Conservation (phyloP, 805 yeast genomes). For the Saccharomycopsis sp. region DNA sequence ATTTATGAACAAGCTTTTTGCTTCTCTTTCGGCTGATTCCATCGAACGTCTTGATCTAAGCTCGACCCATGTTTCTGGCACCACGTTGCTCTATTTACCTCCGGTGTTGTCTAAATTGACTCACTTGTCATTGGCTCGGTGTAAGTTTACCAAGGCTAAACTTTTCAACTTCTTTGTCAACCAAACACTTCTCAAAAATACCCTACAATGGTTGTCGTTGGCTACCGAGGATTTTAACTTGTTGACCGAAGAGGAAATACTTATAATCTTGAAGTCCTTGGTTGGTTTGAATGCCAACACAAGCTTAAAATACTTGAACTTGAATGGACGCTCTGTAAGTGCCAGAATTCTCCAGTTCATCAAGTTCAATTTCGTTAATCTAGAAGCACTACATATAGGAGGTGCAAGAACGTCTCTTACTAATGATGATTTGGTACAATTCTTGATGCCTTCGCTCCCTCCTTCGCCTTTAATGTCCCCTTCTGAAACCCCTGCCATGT, state of each 20-base stretch:
- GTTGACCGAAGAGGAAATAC: constrained; percentile 8
- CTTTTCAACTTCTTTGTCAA: constrained; percentile 14
- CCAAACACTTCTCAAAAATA: constrained; percentile 2
- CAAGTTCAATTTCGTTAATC: constrained; percentile 4
- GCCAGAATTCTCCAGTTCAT: constrained; percentile 5
- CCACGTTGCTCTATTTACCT: constrained; percentile 6
- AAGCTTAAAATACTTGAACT: constrained; percentile 11
- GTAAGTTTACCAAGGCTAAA: constrained; percentile 8
- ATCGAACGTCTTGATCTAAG: constrained; percentile 10
- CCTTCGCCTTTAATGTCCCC: neutral
- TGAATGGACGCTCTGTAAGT: constrained; percentile 11
- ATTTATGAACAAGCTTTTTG: constrained; percentile 6
- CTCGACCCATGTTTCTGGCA: neutral
- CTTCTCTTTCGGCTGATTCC: neutral
- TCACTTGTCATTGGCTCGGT: constrained; percentile 13
- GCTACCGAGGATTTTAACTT: constrained; percentile 7
- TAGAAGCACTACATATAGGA: constrained; percentile 14
- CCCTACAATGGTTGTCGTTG: constrained; percentile 15
- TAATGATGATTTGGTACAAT: constrained; percentile 2
- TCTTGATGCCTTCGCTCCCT: constrained; percentile 1
- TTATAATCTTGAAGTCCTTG: constrained; percentile 9
- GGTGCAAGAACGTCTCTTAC: neutral
- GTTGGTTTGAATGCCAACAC: neutral
- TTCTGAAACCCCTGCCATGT: neutral
- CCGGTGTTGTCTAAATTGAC: constrained; percentile 5